These are phyloP conservation scores for Fusarium decemcellulare DNA, from an alignment of 2,329 filamentous ascomycete species.

Conservation along the genomic window DNA sequence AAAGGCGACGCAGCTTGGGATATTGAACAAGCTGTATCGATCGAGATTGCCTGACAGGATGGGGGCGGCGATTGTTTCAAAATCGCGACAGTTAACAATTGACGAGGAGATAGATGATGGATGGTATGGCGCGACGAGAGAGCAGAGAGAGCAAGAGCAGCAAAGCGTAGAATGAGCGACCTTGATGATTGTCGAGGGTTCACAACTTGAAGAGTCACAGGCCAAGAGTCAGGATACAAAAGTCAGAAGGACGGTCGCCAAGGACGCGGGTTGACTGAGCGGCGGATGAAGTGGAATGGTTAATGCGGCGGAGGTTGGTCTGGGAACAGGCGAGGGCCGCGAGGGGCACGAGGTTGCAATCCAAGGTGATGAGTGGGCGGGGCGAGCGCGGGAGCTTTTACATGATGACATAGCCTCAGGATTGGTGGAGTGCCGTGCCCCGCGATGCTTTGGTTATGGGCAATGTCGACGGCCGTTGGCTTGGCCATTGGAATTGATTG, in stretches of 20 bases:
- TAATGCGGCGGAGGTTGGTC: slow-evolving; percentile 36
- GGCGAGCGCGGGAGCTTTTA: slow-evolving; percentile 31
- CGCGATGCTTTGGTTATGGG: slow-evolving; percentile 20
- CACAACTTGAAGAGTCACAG: slow-evolving; percentile 22
- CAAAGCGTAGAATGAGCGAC: slow-evolving; percentile 11
- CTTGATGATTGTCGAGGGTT: slow-evolving; percentile 13
- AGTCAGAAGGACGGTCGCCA: slow-evolving; percentile 28
- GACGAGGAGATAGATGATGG: slow-evolving; percentile 11
- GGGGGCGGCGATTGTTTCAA: slow-evolving; percentile 9
- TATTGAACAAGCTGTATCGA: slow-evolving; percentile 2
- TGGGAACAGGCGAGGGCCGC: slow-evolving; percentile 26
- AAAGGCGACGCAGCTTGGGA: not conserved
- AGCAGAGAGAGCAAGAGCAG: slow-evolving; percentile 11
- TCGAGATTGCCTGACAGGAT: slow-evolving; percentile 2
- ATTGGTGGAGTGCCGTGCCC: slow-evolving; percentile 41
- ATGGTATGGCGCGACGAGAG: slow-evolving; percentile 10
- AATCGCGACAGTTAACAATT: slow-evolving; percentile 22
- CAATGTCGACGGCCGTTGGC: not conserved
- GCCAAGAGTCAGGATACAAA: slow-evolving; percentile 23
- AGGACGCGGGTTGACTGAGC: slow-evolving; percentile 24
- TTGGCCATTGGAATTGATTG: not conserved
- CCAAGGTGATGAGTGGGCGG: slow-evolving; percentile 32
- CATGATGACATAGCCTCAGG: slow-evolving; percentile 40
- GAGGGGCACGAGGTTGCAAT: slow-evolving; percentile 41
- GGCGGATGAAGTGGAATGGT: slow-evolving; percentile 40